Evolutionary conservation across 2,329 filamentous ascomycete species (phyloP).

Genomic region (Penicillium rolfsii): DNA sequence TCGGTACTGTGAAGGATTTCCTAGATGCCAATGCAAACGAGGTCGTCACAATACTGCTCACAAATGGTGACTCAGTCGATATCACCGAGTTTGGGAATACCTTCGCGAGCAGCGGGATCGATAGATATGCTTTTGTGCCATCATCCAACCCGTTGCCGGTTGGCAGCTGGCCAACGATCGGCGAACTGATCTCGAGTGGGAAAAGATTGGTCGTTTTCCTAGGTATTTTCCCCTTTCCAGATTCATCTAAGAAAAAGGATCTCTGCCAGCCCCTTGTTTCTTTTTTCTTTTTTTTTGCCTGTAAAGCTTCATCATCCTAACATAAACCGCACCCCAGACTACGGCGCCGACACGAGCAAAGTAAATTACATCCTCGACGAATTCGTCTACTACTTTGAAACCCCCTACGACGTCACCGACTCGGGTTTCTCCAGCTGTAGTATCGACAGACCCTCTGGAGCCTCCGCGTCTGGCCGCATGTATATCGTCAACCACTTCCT

Average conservation of each 20-base stretch:
- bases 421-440: slow-evolving; percentile 47
- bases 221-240: slow-evolving; percentile 31
- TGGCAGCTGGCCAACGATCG: slow-evolving; percentile 49
- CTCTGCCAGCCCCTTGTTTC: neutral
- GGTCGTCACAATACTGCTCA: slow-evolving; percentile 65
- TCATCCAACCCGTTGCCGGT: slow-evolving; percentile 38
- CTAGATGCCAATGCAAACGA: slow-evolving; percentile 62
- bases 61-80: slow-evolving; percentile 58
- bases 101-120: slow-evolving; percentile 39
- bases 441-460: slow-evolving; percentile 49
- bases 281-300: neutral
- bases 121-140: slow-evolving; percentile 44
- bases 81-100: slow-evolving; percentile 39
- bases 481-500: slow-evolving; percentile 56
- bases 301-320: neutral
- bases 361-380: slow-evolving; percentile 50
- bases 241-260: neutral
- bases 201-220: slow-evolving; percentile 51
- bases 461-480: slow-evolving; percentile 46
- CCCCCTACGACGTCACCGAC: slow-evolving; percentile 48
- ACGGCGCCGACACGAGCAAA: slow-evolving; percentile 42
- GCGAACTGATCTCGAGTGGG: slow-evolving; percentile 45
- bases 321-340: slow-evolving; percentile 35
- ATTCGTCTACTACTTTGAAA: slow-evolving; percentile 53
- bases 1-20: slow-evolving; percentile 63